Evolutionary conservation across 1,284 basidiomycete species (phyloP), one percentile per base, ranked within the genome.

Genomic region (Puccinia horiana): DNA sequence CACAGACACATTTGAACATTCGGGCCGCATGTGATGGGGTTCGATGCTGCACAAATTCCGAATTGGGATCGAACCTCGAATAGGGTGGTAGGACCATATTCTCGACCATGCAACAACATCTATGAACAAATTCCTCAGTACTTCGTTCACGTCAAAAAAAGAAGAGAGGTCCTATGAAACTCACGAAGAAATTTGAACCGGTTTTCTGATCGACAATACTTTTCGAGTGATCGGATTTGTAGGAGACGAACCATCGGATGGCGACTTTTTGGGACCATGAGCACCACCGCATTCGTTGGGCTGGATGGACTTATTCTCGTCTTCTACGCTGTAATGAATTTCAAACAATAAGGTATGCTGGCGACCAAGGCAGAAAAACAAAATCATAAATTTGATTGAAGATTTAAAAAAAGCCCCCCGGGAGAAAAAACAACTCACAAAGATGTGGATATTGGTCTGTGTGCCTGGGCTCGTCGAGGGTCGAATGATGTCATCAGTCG

Each of bases 51-150:
- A 69, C 26, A 49, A 69, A 37, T 69, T 65, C 35, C 18, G 76
- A 23, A 23, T 67, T 49, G 23, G 76, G 76, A 65, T 78, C 76
- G 37, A 67, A 49, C 42, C 37, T 26, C 32, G 76, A 78, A 78
- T 78, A 78, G 4, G 76, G 76, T n/a, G 76, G 76, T 35, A 78
- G 47, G 40, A 78, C 63, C 76, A 78, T 69, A 26, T 42, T 78
- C 52, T 78, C 76, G n/a, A 69, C 58, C 76, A 78, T 78, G 35
- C 76, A 78, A 40, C 76, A 78, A 78, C 76, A 78, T 5, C 76
- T 78, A 78, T 73, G 0, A 16, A 2, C n/a, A 40, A 32, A 9
- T 49, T 72, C 49, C 8, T 26, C 18, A 4, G 40, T 40, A 20
- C 18, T 26, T 3, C 32, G 32, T 29, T 20, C 26, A 69, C 18